Evolutionary conservation across 805 yeast genomes (phyloP).

Genomic region (Isabelozyma gotoi): DNA sequence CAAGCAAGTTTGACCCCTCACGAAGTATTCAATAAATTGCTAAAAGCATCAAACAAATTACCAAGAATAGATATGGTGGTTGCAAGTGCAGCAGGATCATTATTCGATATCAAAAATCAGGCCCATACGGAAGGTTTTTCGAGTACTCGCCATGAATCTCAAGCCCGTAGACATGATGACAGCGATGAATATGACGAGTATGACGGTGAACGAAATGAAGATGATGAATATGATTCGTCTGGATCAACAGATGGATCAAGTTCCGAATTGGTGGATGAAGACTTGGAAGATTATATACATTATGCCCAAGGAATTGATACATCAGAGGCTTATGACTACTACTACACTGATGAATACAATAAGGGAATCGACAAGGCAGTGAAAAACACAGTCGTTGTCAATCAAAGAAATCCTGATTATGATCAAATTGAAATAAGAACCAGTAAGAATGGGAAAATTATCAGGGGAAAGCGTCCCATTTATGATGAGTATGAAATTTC

Average conservation of each 20-base stretch:
- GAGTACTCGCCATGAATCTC: conserved; percentile 14
- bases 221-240: conserved; percentile 6
- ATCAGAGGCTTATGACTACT: conserved; percentile 16
- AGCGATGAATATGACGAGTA: conserved; percentile 8
- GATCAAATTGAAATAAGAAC: conserved; percentile 1
- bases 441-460: conserved; percentile 2
- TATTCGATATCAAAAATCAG: conserved; percentile 33
- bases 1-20: conserved; percentile 31
- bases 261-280: conserved; percentile 3
- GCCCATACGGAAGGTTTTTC: conserved; percentile 35
- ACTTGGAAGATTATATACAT: conserved; percentile 23
- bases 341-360: not conserved
- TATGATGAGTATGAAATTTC: not conserved
- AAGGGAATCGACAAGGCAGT: too few relatives aligned
- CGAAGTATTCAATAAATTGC: conserved; percentile 34
- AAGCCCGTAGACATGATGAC: conserved; percentile 5
- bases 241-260: not conserved
- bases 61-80: conserved; percentile 46
- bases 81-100: conserved; percentile 47
- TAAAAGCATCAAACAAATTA: conserved; percentile 34
- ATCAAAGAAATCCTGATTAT: not conserved
- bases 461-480: not conserved
- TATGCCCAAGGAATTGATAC: conserved; percentile 22
- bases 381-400: not conserved
- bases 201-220: too few relatives aligned